Percentiles rank a stretch among this genome's conserved stretches.
phyloP scores from a whole-genome alignment of 2,329 filamentous ascomycete genomes.

The Ophiostoma australiae region DNA sequence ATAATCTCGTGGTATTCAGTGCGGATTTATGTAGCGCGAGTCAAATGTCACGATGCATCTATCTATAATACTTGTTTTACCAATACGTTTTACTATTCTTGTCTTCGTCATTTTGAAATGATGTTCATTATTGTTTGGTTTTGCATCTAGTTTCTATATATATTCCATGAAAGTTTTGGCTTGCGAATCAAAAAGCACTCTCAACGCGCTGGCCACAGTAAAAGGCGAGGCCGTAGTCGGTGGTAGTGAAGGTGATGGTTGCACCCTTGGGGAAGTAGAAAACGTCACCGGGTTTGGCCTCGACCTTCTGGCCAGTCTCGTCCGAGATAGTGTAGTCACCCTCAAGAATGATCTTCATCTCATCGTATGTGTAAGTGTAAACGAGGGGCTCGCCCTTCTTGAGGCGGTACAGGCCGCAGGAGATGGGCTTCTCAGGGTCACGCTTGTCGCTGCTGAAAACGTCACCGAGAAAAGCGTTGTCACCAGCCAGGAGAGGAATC shows the following conservation, averaged over 20 bases:
- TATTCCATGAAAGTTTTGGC: background rate
- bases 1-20: no score
- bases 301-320: conserved; percentile 8
- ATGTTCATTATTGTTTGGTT: background rate
- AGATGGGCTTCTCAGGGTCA: conserved; percentile 15
- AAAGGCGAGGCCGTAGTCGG: conserved; percentile 9
- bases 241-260: conserved; percentile 15
- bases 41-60: no score
- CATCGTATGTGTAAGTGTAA: conserved; percentile 14
- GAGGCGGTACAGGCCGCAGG: conserved; percentile 15
- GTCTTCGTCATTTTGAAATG: background rate
- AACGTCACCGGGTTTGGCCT: conserved; percentile 15
- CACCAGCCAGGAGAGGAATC: conserved; percentile 12
- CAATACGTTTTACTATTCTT: background rate
- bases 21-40: no score
- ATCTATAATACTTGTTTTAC: background rate
- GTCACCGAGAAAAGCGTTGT: conserved; percentile 11
- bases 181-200: background rate
- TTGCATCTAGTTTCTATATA: background rate
- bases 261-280: conserved; percentile 17
- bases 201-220: conserved; percentile 14
- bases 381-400: conserved; percentile 15
- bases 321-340: conserved; percentile 17
- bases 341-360: conserved; percentile 17
- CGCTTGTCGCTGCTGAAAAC: conserved; percentile 14